phyloP scores from a whole-genome alignment of 768 basidiomycete species.

The Leccinum subgranulosum region DNA sequence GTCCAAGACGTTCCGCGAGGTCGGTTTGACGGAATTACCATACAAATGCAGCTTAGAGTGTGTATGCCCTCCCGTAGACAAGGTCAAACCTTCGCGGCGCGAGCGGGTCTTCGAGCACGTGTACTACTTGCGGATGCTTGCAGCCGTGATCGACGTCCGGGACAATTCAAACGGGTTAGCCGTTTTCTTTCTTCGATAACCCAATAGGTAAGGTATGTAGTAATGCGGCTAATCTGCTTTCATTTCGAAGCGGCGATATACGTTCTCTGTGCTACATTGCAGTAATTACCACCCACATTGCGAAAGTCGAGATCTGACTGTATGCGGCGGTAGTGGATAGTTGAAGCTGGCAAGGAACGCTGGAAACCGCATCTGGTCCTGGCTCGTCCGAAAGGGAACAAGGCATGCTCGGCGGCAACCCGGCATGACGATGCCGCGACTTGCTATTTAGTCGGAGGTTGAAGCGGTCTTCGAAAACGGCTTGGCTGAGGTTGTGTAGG shows the following conservation, averaged over 20 bases:
- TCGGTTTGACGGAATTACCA: neutral
- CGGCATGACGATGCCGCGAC: slow-evolving; percentile 23
- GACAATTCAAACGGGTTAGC: neutral
- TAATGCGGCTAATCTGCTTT: slow-evolving; percentile 8
- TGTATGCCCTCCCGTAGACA: neutral
- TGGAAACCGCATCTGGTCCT: neutral
- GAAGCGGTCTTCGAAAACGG: slow-evolving; percentile 25
- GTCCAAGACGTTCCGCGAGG: neutral
- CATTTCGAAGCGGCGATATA: slow-evolving; percentile 13
- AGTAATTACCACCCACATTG: neutral
- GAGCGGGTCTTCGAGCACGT: neutral
- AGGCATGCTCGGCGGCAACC: slow-evolving; percentile 18
- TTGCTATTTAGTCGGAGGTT: slow-evolving; percentile 13
- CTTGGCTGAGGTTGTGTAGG: slow-evolving; percentile 29
- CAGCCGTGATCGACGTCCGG: neutral
- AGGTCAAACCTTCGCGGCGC: neutral
- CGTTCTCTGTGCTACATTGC: too few species aligned
- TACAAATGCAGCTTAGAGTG: neutral
- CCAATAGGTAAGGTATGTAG: neutral
- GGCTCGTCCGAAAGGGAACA: slow-evolving; percentile 8
- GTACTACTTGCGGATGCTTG: neutral
- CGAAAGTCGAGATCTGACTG: neutral
- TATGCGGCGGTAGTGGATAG: neutral
- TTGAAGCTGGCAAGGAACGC: neutral
- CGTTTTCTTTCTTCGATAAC: neutral